Percentiles rank a stretch among this genome's conserved stretches.
Evolutionary conservation across 164 flowering plant genomes (phyloP).

Genomic region (Pachysandra terminalis): DNA sequence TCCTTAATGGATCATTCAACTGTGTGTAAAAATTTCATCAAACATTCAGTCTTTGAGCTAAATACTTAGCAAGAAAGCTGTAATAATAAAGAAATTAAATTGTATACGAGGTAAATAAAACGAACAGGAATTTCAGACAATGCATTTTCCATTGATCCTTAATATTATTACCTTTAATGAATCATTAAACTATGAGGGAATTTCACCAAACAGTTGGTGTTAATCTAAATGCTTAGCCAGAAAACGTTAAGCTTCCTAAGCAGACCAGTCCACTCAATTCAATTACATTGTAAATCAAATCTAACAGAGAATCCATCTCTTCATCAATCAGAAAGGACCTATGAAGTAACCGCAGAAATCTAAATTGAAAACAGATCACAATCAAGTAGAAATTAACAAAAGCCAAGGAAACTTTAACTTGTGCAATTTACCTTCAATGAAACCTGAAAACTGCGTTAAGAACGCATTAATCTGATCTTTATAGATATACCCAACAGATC

Average conservation of each 20-base stretch:
- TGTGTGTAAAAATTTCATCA: too few species aligned
- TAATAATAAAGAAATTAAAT: too few species aligned
- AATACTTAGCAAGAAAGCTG: too few species aligned
- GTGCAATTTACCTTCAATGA: constrained; percentile 77
- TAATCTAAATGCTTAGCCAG: too few species aligned
- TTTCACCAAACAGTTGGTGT: neutral
- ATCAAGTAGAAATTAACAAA: neutral
- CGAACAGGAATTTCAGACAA: too few species aligned
- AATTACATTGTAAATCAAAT: neutral
- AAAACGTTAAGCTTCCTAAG: too few species aligned
- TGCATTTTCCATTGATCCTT: too few species aligned
- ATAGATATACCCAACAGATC: constrained; percentile 72
- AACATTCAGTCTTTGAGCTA: too few species aligned
- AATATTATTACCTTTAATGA: too few species aligned
- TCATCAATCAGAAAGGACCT: neutral
- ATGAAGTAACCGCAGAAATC: neutral
- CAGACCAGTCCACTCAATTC: neutral
- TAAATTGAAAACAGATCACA: neutral
- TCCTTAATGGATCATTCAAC: too few species aligned
- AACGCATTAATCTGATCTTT: constrained; percentile 85
- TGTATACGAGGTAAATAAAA: too few species aligned
- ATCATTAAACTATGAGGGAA: too few species aligned
- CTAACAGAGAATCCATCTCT: constrained; percentile 1
- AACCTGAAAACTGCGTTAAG: constrained; percentile 69
- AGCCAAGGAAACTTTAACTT: neutral